Evolutionary conservation across 169 alveolate species (phyloP).

Genomic region (Eimeria tenella): DNA sequence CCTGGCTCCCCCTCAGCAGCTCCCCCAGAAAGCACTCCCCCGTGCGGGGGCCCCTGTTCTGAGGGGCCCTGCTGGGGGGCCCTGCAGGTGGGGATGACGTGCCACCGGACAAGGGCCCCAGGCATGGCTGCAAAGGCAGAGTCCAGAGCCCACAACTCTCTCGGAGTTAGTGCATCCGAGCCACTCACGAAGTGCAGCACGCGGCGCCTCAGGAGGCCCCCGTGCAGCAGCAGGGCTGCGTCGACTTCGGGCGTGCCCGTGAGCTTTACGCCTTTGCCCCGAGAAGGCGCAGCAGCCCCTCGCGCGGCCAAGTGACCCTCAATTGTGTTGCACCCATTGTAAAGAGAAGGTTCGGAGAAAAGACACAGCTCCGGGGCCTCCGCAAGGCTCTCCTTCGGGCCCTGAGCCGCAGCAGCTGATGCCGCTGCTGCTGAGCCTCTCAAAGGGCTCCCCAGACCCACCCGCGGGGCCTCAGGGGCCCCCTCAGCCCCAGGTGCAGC

Average conservation of each 20-base stretch:
- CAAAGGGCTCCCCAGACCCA: neutral
- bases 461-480: neutral
- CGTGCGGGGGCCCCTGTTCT: neutral
- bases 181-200: constrained; percentile 18
- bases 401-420: neutral
- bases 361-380: neutral
- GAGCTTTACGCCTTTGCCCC: neutral
- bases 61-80: neutral
- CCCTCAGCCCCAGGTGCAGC: neutral
- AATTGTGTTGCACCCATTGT: constrained; percentile 18
- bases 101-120: constrained; percentile 41
- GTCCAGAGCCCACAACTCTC: constrained; percentile 52
- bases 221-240: constrained; percentile 23
- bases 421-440: neutral
- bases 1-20: constrained; percentile 1
- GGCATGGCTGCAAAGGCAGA: constrained; percentile 37
- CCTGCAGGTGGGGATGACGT: constrained; percentile 19
- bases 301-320: neutral
- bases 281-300: neutral
- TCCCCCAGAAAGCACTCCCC: neutral
- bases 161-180: constrained; percentile 14
- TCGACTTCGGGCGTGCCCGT: neutral
- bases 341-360: neutral
- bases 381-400: neutral
- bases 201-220: neutral